Evolutionary conservation across 2,329 filamentous ascomycete genomes (phyloP).

Genomic region (Catunica adiposa): DNA sequence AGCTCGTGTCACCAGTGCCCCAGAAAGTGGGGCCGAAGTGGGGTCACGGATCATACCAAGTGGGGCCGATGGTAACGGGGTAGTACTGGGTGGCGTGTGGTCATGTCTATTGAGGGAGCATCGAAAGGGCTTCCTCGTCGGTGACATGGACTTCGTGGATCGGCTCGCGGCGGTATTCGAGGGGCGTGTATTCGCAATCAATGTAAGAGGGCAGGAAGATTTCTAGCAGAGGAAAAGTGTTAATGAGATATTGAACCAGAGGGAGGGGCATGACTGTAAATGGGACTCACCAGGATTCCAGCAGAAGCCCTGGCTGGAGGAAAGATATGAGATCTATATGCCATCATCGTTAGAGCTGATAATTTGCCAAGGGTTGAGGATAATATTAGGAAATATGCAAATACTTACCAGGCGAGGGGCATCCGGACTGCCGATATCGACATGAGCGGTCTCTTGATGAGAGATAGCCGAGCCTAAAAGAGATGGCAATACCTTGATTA

Average conservation of each 20-base stretch:
- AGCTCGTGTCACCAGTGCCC: too few relatives aligned
- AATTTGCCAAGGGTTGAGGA: neutral
- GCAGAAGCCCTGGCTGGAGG: constrained; percentile 62
- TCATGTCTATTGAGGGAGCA: constrained; percentile 47
- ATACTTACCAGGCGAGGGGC: constrained; percentile 56
- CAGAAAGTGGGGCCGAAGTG: neutral
- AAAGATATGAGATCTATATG: constrained; percentile 58
- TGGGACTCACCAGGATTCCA: constrained; percentile 55
- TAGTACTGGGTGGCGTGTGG: neutral
- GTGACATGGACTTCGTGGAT: constrained; percentile 63
- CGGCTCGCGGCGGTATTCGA: constrained; percentile 60
- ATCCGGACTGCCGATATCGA: constrained; percentile 61
- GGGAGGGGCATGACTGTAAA: neutral
- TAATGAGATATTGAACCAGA: neutral
- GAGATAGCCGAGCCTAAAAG: constrained; percentile 50
- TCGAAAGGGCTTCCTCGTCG: constrained; percentile 56
- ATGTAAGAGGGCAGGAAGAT: constrained; percentile 68
- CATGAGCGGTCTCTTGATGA: constrained; percentile 61
- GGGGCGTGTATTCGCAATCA: constrained; percentile 56
- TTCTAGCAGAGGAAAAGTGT: constrained; percentile 29
- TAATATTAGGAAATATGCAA: constrained; percentile 6
- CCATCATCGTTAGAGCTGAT: neutral
- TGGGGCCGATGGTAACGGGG: neutral
- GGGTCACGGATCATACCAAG: neutral
- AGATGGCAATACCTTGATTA: constrained; percentile 18